phyloP scores from a whole-genome alignment of 805 yeast species.

The Debaryomyces maramus region DNA sequence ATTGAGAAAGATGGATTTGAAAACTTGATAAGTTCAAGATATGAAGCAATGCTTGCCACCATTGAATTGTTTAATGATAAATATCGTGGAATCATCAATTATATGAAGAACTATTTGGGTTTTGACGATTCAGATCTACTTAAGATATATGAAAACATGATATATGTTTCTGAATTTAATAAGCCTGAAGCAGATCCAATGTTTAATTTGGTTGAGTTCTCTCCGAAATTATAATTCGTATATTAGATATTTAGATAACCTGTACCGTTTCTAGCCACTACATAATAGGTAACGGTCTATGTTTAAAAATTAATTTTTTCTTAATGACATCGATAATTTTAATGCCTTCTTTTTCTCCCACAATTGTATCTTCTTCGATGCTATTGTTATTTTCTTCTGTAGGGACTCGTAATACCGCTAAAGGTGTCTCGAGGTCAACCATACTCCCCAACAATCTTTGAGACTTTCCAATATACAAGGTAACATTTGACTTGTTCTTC shows the following conservation, averaged over 20 bases:
- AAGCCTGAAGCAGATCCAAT: not conserved
- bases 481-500: conserved; percentile 43
- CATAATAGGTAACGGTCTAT: conserved; percentile 79
- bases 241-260: not conserved
- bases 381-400: conserved; percentile 9
- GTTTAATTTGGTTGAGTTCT: not conserved
- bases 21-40: conserved; percentile 61
- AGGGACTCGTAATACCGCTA: conserved; percentile 58
- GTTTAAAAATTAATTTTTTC: conserved; percentile 59
- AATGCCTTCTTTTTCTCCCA: conserved; percentile 30
- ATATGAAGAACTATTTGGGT: conserved; percentile 44
- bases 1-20: conserved; percentile 53
- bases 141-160: conserved; percentile 26
- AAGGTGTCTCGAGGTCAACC: conserved; percentile 59
- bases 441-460: conserved; percentile 68
- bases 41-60: conserved; percentile 69
- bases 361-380: conserved; percentile 6
- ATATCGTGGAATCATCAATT: conserved; percentile 56
- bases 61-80: conserved; percentile 51
- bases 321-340: conserved; percentile 59
- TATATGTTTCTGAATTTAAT: conserved; percentile 5
- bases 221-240: not conserved
- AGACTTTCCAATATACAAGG: conserved; percentile 63
- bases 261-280: too few species aligned
- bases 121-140: conserved; percentile 46